These are phyloP conservation scores for Aureobasidium namibiae DNA, from an alignment of 2,329 filamentous ascomycete genomes.

Conservation along the genomic window DNA sequence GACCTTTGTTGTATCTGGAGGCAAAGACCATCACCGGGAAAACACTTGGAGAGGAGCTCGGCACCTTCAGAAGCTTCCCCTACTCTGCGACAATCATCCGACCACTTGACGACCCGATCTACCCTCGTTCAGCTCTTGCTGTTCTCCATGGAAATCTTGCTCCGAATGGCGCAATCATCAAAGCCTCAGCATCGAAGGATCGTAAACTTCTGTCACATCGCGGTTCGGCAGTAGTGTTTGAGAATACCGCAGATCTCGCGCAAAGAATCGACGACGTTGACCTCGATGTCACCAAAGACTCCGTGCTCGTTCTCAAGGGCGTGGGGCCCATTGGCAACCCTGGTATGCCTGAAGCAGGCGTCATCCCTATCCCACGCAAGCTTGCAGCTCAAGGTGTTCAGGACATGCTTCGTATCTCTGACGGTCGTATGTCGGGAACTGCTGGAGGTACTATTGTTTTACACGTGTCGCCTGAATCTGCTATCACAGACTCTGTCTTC, in stretches of 20 bases:
- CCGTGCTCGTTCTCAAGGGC: slow-evolving; percentile 40
- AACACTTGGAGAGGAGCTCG: slow-evolving; percentile 39
- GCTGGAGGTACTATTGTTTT: slow-evolving; percentile 48
- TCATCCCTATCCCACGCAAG: slow-evolving; percentile 46
- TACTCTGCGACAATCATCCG: slow-evolving; percentile 37
- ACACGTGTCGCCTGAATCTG: slow-evolving; percentile 46
- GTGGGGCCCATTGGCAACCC: slow-evolving; percentile 45
- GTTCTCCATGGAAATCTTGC: slow-evolving; percentile 42
- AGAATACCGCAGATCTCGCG: slow-evolving; percentile 39
- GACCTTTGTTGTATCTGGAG: slow-evolving; percentile 38
- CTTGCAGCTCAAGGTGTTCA: slow-evolving; percentile 38
- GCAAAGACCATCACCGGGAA: slow-evolving; percentile 40
- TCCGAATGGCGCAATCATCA: slow-evolving; percentile 41
- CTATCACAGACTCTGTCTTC: slow-evolving; percentile 39
- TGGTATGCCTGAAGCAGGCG: slow-evolving; percentile 45
- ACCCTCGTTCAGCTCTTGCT: slow-evolving; percentile 37
- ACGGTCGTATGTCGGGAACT: slow-evolving; percentile 49
- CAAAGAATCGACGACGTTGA: slow-evolving; percentile 38
- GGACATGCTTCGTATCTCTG: slow-evolving; percentile 46
- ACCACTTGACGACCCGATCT: slow-evolving; percentile 37
- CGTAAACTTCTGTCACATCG: slow-evolving; percentile 35
- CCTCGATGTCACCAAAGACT: slow-evolving; percentile 36
- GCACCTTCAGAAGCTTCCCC: slow-evolving; percentile 33
- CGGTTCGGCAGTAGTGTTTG: slow-evolving; percentile 41
- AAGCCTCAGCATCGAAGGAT: slow-evolving; percentile 44